These are phyloP conservation scores for Rhizoctonia solani DNA, from an alignment of 1,284 basidiomycete species.

Conservation along the genomic window DNA sequence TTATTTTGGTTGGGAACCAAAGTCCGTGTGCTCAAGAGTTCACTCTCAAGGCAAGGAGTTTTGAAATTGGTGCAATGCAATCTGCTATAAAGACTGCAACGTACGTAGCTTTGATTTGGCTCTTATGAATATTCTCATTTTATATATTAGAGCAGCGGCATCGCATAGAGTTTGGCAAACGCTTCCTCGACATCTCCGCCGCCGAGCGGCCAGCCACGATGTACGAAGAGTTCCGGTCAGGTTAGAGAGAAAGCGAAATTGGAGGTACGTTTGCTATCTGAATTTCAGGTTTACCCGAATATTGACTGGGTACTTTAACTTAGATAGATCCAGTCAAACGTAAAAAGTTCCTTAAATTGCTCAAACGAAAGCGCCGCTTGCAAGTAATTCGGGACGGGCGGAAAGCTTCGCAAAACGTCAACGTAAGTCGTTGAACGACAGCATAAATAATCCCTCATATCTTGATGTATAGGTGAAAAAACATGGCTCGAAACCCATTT, in stretches of 20 bases:
- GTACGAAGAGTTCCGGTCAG: conserved; percentile 83
- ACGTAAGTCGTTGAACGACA: conserved; percentile 51
- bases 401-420: conserved; percentile 67
- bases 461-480: conserved; percentile 63
- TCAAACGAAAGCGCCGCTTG: conserved; percentile 9
- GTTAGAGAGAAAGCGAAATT: conserved; percentile 75
- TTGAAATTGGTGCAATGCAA: conserved; percentile 88
- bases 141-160: conserved; percentile 50
- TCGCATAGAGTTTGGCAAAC: conserved; percentile 88
- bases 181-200: conserved; percentile 82
- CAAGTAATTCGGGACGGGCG: conserved; percentile 49
- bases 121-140: neutral
- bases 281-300: neutral
- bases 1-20: neutral
- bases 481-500: conserved; percentile 91
- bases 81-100: conserved; percentile 77
- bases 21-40: neutral
- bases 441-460: too few species aligned
- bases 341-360: conserved; percentile 48
- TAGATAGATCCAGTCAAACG: conserved; percentile 79
- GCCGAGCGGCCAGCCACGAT: conserved; percentile 91
- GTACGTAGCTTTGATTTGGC: conserved; percentile 49
- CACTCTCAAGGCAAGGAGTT: conserved; percentile 67
- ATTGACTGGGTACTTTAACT: neutral
- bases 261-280: conserved; percentile 59